Percentiles rank a stretch among this genome's conserved stretches.
These are phyloP conservation scores for Achlya hypogyna DNA, from an alignment of 352 stramenopile genomes.

Conservation along the genomic window DNA sequence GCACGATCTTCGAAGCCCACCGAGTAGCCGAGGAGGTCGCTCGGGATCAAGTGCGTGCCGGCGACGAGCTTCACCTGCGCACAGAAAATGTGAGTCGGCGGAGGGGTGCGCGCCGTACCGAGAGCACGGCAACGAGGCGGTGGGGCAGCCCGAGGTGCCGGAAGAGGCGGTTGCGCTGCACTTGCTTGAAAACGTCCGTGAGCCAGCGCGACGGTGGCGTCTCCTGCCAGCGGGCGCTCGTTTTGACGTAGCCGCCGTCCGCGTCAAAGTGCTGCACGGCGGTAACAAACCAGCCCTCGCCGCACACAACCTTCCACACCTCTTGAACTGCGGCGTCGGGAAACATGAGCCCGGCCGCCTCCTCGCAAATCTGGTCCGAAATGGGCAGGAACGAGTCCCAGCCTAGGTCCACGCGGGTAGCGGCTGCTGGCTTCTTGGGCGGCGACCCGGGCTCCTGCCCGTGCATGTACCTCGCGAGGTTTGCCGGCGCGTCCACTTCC, in stretches of 20 bases:
- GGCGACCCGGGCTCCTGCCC: constrained; percentile 1
- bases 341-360: constrained; percentile 46
- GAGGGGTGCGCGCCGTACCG: constrained; percentile 23
- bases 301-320: constrained; percentile 64
- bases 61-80: constrained; percentile 53
- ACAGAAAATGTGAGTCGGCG: constrained; percentile 2
- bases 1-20: constrained; percentile 19
- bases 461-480: constrained; percentile 57
- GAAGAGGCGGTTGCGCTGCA: constrained; percentile 72
- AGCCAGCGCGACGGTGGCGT: neutral
- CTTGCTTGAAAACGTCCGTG: constrained; percentile 26
- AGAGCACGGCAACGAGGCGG: constrained; percentile 61
- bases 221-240: neutral
- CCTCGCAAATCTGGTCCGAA: constrained; percentile 50
- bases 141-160: constrained; percentile 62
- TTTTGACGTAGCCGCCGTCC: constrained; percentile 42
- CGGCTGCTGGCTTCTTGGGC: constrained; percentile 15
- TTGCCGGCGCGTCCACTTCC: constrained; percentile 66
- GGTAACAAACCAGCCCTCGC: constrained; percentile 72
- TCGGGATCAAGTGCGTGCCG: constrained; percentile 57
- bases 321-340: constrained; percentile 35
- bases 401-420: constrained; percentile 57
- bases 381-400: constrained; percentile 66
- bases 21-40: constrained; percentile 52
- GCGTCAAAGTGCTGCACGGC: constrained; percentile 71